Evolutionary conservation across 2,329 filamentous ascomycete species (phyloP).

Genomic region (Aspergillus brunneoviolaceus): DNA sequence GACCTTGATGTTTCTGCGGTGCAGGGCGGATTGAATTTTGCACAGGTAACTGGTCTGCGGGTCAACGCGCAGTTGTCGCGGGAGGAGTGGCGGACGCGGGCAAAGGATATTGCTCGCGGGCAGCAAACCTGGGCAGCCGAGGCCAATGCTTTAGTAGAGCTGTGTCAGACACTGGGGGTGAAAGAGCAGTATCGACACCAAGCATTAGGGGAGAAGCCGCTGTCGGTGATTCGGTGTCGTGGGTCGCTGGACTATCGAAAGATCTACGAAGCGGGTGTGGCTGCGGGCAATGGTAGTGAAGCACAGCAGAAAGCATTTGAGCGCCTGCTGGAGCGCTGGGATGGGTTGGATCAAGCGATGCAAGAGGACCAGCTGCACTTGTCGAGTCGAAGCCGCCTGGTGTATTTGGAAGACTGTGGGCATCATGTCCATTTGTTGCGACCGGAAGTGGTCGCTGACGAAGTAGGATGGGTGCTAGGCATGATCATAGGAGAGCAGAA

Average conservation of each 20-base stretch:
- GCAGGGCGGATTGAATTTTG: slow-evolving; percentile 31
- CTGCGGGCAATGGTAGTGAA: slow-evolving; percentile 35
- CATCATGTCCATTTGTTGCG: slow-evolving; percentile 40
- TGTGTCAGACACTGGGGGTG: slow-evolving; percentile 28
- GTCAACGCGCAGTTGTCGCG: slow-evolving; percentile 28
- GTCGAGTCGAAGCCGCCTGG: slow-evolving; percentile 29
- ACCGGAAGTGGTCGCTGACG: slow-evolving; percentile 39
- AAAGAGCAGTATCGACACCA: slow-evolving; percentile 33
- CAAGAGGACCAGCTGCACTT: slow-evolving; percentile 35
- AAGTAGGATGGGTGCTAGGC: slow-evolving; percentile 36
- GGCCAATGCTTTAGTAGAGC: slow-evolving; percentile 17
- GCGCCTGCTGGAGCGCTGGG: slow-evolving; percentile 32
- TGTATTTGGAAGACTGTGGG: slow-evolving; percentile 36
- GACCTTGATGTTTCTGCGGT: slow-evolving; percentile 34
- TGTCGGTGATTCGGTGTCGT: slow-evolving; percentile 40
- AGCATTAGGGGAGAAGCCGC: slow-evolving; percentile 29
- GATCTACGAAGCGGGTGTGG: slow-evolving; percentile 35
- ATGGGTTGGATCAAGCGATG: slow-evolving; percentile 25
- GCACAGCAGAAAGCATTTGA: slow-evolving; percentile 30
- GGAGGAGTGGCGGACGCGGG: slow-evolving; percentile 36
- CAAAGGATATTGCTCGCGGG: slow-evolving; percentile 30
- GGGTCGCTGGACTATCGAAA: slow-evolving; percentile 31
- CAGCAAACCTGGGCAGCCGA: slow-evolving; percentile 23
- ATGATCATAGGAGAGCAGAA: not conserved
- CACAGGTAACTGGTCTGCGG: slow-evolving; percentile 33